Base-by-base conservation (phyloP, 805 yeast genomes). In the Saccharomycopsis babjevae region DNA sequence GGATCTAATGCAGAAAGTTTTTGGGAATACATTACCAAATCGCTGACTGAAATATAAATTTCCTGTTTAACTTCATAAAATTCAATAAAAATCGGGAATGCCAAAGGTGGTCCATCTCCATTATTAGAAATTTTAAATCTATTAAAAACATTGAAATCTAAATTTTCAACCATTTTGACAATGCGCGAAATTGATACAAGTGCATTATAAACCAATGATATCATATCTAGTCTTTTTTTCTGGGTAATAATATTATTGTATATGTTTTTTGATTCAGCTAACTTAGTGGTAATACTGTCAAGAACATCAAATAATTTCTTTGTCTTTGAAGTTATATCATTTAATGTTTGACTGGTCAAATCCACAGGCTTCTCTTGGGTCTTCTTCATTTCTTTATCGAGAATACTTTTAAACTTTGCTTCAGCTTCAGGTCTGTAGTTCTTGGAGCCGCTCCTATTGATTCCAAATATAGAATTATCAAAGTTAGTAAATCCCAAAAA, bases 21-120 rank as follows among this genome's bases (percentile, higher is more conserved):
- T 68, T 89, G 96, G 0, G 88, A 78, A 56, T 84, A 82, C 79
- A 88, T 79, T 11, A 89, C 76, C 5, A 87, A 76, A 34, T 79
- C 78, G 2, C 83, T 74, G 38, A 85, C 74, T 3, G 78, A 69
- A 65, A 86, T 83, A 70, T 89, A 92, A 30, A 88, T 70, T 8
- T 80, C 78, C 69, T 90, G 97, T 67, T 90, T 91, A 56, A 80
- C 74, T 64, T 85, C 86, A 67, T 85, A 81, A 68, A 88, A 90
- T 57, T 88, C 96, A n/a, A 85, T 75, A 4, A 84, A 66, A 1
- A 72, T 79, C 67, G 71, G 66, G 55, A 58, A 63, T n/a, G 62
- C 63, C 54, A 58, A 52, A 2, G 65, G 43, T n/a, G 58, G 36
- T 1, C 59, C 59, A 28, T 46, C 56, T 39, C 50, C 56, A 32